Base-by-base conservation (phyloP, 768 basidiomycete species). In the Wakefieldia striispora region DNA sequence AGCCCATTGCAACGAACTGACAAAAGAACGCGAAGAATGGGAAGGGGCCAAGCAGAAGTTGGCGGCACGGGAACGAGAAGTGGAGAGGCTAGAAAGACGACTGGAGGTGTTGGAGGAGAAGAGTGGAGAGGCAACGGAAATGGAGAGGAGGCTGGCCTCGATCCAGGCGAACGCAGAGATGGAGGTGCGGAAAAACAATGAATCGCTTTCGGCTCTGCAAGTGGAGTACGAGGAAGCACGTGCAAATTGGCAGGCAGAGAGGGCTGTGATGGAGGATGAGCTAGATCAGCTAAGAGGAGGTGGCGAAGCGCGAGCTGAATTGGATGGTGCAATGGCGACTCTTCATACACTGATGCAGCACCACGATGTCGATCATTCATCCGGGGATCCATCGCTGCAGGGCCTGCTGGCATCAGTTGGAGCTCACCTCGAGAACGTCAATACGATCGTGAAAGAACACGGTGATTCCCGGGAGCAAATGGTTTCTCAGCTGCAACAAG, bases 401-500 rank as follows among this genome's bases (percentile, higher is more conserved):
- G 77, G 73, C 41, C 63, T 84, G 2, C 55, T 82, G 45, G 61
- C 68, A 12, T 75, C 82, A 14, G 63, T 86, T 34, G 72, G 71
- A 1, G 58, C 71, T 29, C 83, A 87, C 65, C 56, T 88, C 29
- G 73, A 74, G 44, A 68, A 62, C n/a, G 60, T 84, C 16, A 71
- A 78, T 40, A 62, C 51, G 16, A 76, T 75, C 53, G 41, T 82
- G 37, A 72, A 77, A 14, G 60, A 67, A 13, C 70, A 76, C 61
- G 59, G 68, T 29, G 66, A 70, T 55, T 68, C 71, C 11, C 70
- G 73, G 31, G 70, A 73, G 43, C 72, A 69, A 55, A 50, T 81
- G 47, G 80, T 81, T 56, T 79, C 78, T 21, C 77, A 80, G 45
- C 67, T 84, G 17, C 79, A 81, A 51, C 55, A 67, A 46, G 82